Evolutionary conservation across 2,329 filamentous ascomycete species (phyloP), one percentile per base, ranked within the genome.

Genomic region (Chaetothyriales sp.): DNA sequence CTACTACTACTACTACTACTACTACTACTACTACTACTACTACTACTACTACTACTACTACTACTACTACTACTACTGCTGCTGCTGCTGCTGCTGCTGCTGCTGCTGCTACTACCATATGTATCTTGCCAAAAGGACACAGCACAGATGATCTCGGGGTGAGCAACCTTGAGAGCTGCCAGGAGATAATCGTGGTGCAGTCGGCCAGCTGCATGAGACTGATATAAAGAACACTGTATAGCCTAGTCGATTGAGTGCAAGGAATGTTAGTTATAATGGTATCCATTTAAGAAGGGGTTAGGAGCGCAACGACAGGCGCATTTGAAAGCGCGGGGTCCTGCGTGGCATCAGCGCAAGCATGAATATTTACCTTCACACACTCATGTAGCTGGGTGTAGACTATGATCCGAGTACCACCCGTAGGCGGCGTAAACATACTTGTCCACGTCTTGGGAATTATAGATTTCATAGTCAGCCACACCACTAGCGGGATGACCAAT

Each of bases 101-200:
- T n/a, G n/a, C n/a, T n/a, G n/a, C n/a, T n/a, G n/a, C n/a, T n/a
- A n/a, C n/a, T n/a, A n/a, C n/a, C n/a, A n/a, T n/a, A n/a, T n/a
- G n/a, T n/a, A n/a, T n/a, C 52, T n/a, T n/a, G n/a, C n/a, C n/a
- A n/a, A 33, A 56, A 58, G 5, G 56, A 56, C 0, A 85, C 81
- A 2, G 71, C 74, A 52, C 81, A 75, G 29, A 84, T 74, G 18
- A 77, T 73, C 50, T 82, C 72, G 0, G 73, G 70, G 18, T 70
- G 56, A 51, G 71, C 62, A 6, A 62, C 62, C 6, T 64, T 57
- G 58, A 80, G 69, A 9, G 71, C 71, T 4, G 65, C 61, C 1
- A 76, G 63, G 1, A 81, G 64, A 15, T 67, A 47, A 72, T 74
- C 67, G 65, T 69, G 2, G 62, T 10, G 19, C 68, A 70, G 4